Base-by-base conservation (phyloP, 371 early-diverging fungal genomes). In the Zychaea mexicana region DNA sequence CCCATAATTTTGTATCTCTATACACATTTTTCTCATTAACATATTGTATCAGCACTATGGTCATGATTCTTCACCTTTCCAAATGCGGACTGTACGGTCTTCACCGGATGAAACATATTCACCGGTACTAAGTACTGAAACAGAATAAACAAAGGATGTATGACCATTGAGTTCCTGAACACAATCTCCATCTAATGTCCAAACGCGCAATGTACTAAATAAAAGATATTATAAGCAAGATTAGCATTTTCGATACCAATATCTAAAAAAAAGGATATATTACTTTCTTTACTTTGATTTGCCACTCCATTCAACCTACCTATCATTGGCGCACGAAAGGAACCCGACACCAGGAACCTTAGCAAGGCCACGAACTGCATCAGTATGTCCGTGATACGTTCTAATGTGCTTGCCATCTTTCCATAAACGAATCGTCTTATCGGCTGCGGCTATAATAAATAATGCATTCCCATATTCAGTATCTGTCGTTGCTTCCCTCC, bases 361-460 rank as follows among this genome's bases (percentile, higher is more conserved):
- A 1, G 90, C 90, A 27, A 98, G 74, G 2, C 88, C 85, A 42
- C 99, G 85, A 2, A 99, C 99, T 42, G 88, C 94, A 69, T 98
- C 98, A 5, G 88, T 85, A 66, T 99, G 99, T 1, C 98, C 98
- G n/a, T 74, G 68, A 45, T 89, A 84, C 0, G 90, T 90, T n/a
- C 86, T 82, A 30, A 82, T 60, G 45, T 85, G 78, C 62, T 86
- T 85, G 3, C 92, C 95, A 57, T 86, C 57, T 30, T 78, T 79
- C 98, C 98, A 99, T 52, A 92, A 66, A 57, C 90, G 88, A 62
- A 99, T 96, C 6, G 90, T 82, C 71, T 92, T 93, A 72, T 99
- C 99, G 12, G 99, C 99, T 8, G 98, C 95, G 3, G 88, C 96
- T 91, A 71, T 36, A 26, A 47, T 30, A 19, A 13, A 52, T 15